These are phyloP conservation scores for Cryptomeria japonica DNA, from an alignment of 75 land plant species.

Conservation along the genomic window DNA sequence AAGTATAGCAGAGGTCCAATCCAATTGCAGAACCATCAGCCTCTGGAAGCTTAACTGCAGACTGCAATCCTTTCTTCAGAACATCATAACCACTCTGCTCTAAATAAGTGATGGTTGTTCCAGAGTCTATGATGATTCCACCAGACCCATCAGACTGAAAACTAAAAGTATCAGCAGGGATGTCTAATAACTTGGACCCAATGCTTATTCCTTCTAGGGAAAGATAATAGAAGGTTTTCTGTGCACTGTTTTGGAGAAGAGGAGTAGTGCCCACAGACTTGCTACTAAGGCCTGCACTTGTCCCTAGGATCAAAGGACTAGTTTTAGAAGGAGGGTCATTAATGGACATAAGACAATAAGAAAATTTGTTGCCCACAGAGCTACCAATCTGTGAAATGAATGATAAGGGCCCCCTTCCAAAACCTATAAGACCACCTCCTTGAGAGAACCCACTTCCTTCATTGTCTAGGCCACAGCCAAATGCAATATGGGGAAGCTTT, in stretches of 20 bases:
- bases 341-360: conserved; percentile 30
- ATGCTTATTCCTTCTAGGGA: conserved; percentile 27
- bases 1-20: conserved; percentile 30
- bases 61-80: background rate
- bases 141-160: conserved; percentile 19
- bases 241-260: background rate
- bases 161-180: conserved; percentile 10
- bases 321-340: conserved; percentile 4
- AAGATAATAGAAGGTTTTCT: conserved; percentile 25
- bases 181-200: conserved; percentile 1
- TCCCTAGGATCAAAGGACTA: conserved; percentile 15
- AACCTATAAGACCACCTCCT: conserved; percentile 29
- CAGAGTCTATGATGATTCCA: conserved; percentile 27
- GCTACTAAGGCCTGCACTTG: background rate
- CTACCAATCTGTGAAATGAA: conserved; percentile 31
- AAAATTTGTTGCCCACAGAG: conserved; percentile 19
- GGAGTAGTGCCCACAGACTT: conserved; percentile 8
- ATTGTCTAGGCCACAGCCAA: conserved; percentile 35
- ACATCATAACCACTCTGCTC: background rate
- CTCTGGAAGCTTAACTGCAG: conserved; percentile 4
- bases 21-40: conserved; percentile 17
- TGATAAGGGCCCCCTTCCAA: conserved; percentile 38
- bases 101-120: conserved; percentile 29
- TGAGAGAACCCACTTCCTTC: conserved; percentile 10
- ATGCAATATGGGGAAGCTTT: conserved; percentile 17